A percentile compares a stretch with the other conserved stretches of the same genome.
These are phyloP conservation scores for Tricholoma saponaceum DNA, from an alignment of 768 basidiomycete species.

Conservation along the genomic window DNA sequence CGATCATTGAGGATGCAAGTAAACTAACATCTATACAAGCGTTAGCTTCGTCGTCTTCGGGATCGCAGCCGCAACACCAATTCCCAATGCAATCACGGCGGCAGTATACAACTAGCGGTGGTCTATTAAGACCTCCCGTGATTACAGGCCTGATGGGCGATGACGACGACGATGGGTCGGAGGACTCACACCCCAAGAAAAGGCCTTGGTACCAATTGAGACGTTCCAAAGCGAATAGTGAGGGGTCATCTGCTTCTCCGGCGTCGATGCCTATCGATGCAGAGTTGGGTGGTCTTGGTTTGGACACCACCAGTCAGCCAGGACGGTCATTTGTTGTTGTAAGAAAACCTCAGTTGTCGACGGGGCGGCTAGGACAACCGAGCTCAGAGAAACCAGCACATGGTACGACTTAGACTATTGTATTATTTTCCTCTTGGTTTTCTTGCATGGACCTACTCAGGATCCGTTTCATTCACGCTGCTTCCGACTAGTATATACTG, in stretches of 20 bases:
- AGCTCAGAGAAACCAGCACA: conserved; percentile 10
- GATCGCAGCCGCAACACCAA: conserved; percentile 8
- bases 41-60: conserved; percentile 4
- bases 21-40: conserved; percentile 22
- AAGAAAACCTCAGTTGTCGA: conserved; percentile 48
- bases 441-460: conserved; percentile 5
- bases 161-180: conserved; percentile 37
- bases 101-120: conserved; percentile 18
- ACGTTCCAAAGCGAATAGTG: conserved; percentile 56
- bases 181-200: conserved; percentile 48
- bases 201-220: conserved; percentile 69
- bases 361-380: conserved; percentile 20
- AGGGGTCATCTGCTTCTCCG: conserved; percentile 31
- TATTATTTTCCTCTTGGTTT: not conserved
- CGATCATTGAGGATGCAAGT: conserved; percentile 69
- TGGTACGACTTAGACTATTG: conserved; percentile 12
- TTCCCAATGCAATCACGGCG: conserved; percentile 13
- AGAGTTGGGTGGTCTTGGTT: conserved; percentile 30
- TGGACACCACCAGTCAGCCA: conserved; percentile 29
- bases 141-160: conserved; percentile 18
- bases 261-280: conserved; percentile 25
- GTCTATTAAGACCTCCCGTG: conserved; percentile 17
- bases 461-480: not conserved
- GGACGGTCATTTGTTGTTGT: conserved; percentile 68
- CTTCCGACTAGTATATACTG: not conserved